Conservation (phyloP, 2,329 filamentous ascomycete species). For the Penicillium sp. region DNA sequence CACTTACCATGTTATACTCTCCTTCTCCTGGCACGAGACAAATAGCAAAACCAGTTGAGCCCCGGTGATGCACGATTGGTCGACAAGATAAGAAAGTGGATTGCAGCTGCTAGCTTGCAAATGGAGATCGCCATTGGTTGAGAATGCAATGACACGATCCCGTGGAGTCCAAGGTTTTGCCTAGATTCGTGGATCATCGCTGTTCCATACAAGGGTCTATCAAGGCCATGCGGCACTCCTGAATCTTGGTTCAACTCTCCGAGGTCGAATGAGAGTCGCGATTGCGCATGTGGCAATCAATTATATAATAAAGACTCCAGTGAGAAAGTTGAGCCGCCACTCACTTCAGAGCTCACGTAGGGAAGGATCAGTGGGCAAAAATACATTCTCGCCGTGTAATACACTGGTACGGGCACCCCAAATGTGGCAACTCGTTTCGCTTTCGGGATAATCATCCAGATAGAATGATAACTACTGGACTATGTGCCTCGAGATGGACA, state of each 20-base stretch:
- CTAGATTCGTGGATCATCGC: conserved; percentile 9
- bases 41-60: background rate
- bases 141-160: conserved; percentile 15
- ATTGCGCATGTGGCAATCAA: background rate
- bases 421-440: conserved; percentile 12
- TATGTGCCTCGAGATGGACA: conserved; percentile 8
- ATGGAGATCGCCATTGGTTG: conserved; percentile 15
- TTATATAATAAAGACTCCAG: background rate
- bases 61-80: conserved; percentile 12
- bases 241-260: conserved; percentile 2
- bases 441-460: background rate
- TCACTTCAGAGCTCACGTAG: background rate
- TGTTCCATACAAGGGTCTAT: conserved; percentile 17
- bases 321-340: background rate
- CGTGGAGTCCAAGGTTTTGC: conserved; percentile 15
- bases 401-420: conserved; percentile 3
- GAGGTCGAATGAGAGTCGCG: conserved; percentile 13
- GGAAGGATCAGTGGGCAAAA: background rate
- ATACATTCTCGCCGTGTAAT: conserved; percentile 14
- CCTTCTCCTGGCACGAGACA: background rate
- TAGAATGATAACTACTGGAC: background rate
- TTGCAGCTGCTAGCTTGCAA: conserved; percentile 7
- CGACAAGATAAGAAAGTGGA: conserved; percentile 24
- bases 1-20: background rate
- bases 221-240: conserved; percentile 2